Conservation (phyloP, 2,329 filamentous ascomycete species). For the Trichoderma sp. region DNA sequence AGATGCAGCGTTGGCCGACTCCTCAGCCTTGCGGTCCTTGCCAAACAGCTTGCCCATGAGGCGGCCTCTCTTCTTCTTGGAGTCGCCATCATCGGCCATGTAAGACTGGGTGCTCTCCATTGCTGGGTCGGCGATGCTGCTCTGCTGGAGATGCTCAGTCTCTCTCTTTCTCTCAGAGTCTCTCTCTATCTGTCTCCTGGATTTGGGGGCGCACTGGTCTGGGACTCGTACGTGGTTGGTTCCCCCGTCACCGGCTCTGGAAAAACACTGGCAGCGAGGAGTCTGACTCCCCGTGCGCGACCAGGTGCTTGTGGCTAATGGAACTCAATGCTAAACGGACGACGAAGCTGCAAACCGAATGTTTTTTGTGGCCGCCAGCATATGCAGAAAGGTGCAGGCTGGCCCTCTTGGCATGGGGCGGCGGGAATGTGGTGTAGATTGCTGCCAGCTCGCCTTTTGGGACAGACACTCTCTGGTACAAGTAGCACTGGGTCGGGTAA, state of each 20-base stretch:
- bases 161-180: not conserved
- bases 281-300: conserved; percentile 10
- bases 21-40: conserved; percentile 33
- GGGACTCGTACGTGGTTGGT: conserved; percentile 15
- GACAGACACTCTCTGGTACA: not conserved
- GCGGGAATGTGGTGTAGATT: conserved; percentile 4
- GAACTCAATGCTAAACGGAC: not conserved
- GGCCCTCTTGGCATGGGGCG: conserved; percentile 5
- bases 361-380: conserved; percentile 2
- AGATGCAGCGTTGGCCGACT: conserved; percentile 33
- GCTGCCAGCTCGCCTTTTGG: not conserved
- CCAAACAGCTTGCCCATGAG: conserved; percentile 63
- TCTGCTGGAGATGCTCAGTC: conserved; percentile 1
- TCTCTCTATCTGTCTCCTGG: conserved; percentile 22
- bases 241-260: conserved; percentile 16
- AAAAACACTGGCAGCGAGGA: conserved; percentile 13
- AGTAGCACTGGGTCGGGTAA: not conserved
- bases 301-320: not conserved
- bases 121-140: conserved; percentile 22
- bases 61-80: conserved; percentile 46
- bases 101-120: conserved; percentile 48
- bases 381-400: conserved; percentile 13
- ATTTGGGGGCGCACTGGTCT: conserved; percentile 21
- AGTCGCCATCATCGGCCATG: conserved; percentile 38
- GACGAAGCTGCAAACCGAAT: conserved; percentile 11